phyloP scores from a whole-genome alignment of 2,329 filamentous ascomycete genomes.

The Cladosporium sp. region DNA sequence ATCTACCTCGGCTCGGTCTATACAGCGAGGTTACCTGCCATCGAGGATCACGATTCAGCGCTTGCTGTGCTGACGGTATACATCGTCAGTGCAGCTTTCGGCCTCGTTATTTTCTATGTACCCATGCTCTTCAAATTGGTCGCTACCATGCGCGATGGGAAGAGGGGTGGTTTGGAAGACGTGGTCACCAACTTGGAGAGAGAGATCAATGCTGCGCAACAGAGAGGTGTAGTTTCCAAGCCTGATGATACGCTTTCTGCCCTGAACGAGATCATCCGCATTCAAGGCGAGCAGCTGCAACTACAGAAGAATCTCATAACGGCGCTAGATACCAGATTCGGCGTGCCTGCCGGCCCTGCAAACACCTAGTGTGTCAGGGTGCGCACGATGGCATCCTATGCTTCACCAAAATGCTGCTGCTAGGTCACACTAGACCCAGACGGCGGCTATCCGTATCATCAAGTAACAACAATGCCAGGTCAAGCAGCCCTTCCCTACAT shows the following conservation, averaged over 20 bases:
- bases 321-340: not conserved
- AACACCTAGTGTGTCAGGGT: not conserved
- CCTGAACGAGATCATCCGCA: not conserved
- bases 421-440: too few species aligned
- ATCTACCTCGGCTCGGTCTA: slow-evolving; percentile 2
- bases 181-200: not conserved
- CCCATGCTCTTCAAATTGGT: not conserved
- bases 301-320: not conserved
- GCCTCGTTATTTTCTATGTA: not conserved
- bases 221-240: not conserved
- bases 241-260: not conserved
- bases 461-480: too few species aligned
- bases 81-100: not conserved
- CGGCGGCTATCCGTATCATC: too few species aligned
- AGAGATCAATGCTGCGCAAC: not conserved
- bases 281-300: not conserved
- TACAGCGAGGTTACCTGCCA: not conserved
- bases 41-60: not conserved
- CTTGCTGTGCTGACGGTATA: not conserved
- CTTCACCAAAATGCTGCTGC: too few species aligned
- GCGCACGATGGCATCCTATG: too few species aligned
- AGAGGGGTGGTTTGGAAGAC: not conserved
- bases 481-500: too few species aligned
- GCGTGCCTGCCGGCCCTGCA: not conserved
- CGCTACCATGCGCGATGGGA: not conserved